These are phyloP conservation scores for Termitomyces sp. DNA, from an alignment of 768 basidiomycete genomes.

Conservation along the genomic window DNA sequence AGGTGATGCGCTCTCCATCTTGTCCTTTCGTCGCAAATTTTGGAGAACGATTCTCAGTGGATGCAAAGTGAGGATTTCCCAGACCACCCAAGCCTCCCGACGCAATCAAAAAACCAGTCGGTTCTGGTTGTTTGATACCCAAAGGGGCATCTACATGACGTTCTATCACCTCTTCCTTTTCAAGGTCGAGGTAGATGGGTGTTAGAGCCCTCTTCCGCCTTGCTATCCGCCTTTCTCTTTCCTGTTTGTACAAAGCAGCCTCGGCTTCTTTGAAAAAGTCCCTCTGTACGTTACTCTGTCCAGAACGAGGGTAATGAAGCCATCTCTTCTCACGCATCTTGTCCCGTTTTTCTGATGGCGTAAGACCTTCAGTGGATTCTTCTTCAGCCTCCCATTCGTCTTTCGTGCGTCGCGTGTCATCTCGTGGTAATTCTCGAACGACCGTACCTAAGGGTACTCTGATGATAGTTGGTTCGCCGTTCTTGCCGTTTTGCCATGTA, in stretches of 20 bases:
- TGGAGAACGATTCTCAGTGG: conserved; percentile 67
- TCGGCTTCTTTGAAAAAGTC: conserved; percentile 74
- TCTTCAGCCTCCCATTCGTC: conserved; percentile 76
- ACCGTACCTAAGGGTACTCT: conserved; percentile 89
- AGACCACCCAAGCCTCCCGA: conserved; percentile 76
- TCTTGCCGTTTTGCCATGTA: conserved; percentile 81
- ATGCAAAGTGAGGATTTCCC: conserved; percentile 85
- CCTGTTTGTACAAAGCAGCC: conserved; percentile 49
- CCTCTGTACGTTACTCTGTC: conserved; percentile 56
- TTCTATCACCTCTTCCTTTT: conserved; percentile 40
- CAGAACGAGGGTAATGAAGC: conserved; percentile 74
- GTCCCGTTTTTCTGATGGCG: conserved; percentile 41
- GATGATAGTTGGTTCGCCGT: conserved; percentile 67
- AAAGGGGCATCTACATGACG: conserved; percentile 56
- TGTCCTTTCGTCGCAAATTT: conserved; percentile 81
- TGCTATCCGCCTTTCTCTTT: conserved; percentile 51
- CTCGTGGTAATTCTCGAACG: conserved; percentile 66
- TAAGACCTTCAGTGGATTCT: conserved; percentile 47
- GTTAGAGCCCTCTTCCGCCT: conserved; percentile 35
- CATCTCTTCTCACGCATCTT: conserved; percentile 64
- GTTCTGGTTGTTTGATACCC: conserved; percentile 48
- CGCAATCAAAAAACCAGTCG: conserved; percentile 62
- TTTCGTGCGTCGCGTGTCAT: conserved; percentile 58
- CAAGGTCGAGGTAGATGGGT: conserved; percentile 60
- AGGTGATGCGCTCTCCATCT: conserved; percentile 69